Base-by-base conservation (phyloP, 73 alveolate genomes). In the Blepharisma japonicum region DNA sequence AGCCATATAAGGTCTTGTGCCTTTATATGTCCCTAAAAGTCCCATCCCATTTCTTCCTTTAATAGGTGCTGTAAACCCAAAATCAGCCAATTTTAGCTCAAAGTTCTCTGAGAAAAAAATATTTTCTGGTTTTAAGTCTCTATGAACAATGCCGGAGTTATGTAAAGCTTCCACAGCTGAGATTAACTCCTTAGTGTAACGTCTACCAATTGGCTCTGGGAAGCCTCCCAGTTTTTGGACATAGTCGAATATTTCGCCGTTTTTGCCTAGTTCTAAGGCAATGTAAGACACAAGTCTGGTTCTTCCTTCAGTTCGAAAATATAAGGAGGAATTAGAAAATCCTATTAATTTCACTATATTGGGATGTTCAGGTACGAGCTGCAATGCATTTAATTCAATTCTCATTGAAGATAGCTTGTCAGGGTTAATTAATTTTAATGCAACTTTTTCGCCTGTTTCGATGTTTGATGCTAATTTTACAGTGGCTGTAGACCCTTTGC, bases 1-100 rank as follows among this genome's bases (percentile, higher is more conserved):
- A 23, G 95, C 88, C 84, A 77, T 56, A 84, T 86, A 91, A 4
- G 77, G 78, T 4, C 55, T 70, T 39, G 92, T 89, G 50, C 94
- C 96, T 61, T 67, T 54, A 38, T 71, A 32, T 2, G 87, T 42
- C n/a, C 45, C 55, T 32, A 82, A 49, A 54, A 55, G 38, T 7
- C 89, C 89, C 25, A 87, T 55, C 6, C 85, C 76, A 20, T 53
- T 77, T 25, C 83, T 83, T 6, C 79, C 85, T 9, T 23, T 38
- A 18, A 56, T 55, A n/a, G 61, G 81, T 39, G 84, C 79, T 0
- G 84, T 76, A 20, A 56, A 55, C 48, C 85, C 82, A 51, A 82
- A 82, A 72, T 82, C 89, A 46, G 85, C 71, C 20, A 82, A 7
- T 48, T 82, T 82, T 0, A 82, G 74, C 42, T 77, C 79, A 55